A percentile compares a stretch with the other conserved stretches of the same genome.
phyloP scores from a whole-genome alignment of 2,329 filamentous ascomycete species.

The Ophiostoma pallidulum region DNA sequence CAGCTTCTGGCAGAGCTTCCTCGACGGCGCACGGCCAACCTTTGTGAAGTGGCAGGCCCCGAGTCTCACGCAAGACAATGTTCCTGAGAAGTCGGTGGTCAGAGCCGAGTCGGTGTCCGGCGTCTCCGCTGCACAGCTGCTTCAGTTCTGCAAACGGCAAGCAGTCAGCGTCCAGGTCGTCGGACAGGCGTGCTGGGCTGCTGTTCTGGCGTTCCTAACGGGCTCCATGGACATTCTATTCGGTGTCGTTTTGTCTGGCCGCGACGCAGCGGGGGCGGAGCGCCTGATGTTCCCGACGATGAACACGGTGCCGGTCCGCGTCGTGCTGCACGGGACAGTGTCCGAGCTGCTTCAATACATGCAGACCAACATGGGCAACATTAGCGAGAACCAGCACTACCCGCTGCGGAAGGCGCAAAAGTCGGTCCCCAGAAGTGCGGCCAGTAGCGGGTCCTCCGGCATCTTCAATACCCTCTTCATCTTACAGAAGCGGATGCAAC shows the following conservation, averaged over 20 bases:
- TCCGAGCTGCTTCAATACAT: slow-evolving; percentile 59
- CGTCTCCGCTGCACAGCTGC: slow-evolving; percentile 32
- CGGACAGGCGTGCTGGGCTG: slow-evolving; percentile 66
- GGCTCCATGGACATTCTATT: slow-evolving; percentile 66
- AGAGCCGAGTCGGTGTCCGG: slow-evolving; percentile 37
- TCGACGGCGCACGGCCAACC: slow-evolving; percentile 42
- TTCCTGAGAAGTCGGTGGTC: slow-evolving; percentile 19
- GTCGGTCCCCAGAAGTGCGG: slow-evolving; percentile 27
- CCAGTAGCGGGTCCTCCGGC: slow-evolving; percentile 26
- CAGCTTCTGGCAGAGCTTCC: slow-evolving; percentile 62
- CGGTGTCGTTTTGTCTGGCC: slow-evolving; percentile 73
- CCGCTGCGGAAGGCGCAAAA: slow-evolving; percentile 62
- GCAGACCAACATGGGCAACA: slow-evolving; percentile 57
- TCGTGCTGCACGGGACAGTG: slow-evolving; percentile 59
- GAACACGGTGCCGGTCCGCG: slow-evolving; percentile 75
- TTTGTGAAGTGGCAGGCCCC: slow-evolving; percentile 4
- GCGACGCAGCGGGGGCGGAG: slow-evolving; percentile 62
- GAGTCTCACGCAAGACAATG: not conserved
- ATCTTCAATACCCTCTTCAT: slow-evolving; percentile 51
- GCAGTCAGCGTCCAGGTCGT: slow-evolving; percentile 68
- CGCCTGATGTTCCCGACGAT: slow-evolving; percentile 76
- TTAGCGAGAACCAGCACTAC: slow-evolving; percentile 66
- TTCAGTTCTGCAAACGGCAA: slow-evolving; percentile 52
- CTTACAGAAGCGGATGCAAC: slow-evolving; percentile 32
- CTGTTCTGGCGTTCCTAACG: slow-evolving; percentile 55